These are phyloP conservation scores for Quercus phellos DNA, from an alignment of 331 rosid genomes.

Conservation along the genomic window DNA sequence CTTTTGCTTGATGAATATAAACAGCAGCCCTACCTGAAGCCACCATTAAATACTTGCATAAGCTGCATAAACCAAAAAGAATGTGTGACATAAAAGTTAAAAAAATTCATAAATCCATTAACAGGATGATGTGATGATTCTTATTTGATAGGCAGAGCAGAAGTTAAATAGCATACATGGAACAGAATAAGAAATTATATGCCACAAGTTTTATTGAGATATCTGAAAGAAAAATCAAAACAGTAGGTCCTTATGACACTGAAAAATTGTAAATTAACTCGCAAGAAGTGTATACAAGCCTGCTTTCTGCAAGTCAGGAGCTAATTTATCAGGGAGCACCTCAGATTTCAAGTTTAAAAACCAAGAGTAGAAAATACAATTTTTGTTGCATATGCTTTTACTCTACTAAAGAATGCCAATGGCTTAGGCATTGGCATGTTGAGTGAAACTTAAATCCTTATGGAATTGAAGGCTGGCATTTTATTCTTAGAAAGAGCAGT, in stretches of 20 bases:
- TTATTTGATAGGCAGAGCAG: neutral
- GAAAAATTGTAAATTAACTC: neutral
- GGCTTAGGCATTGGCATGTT: neutral
- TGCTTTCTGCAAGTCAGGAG: neutral
- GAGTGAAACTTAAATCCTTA: neutral
- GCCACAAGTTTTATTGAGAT: neutral
- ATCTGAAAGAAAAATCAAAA: neutral
- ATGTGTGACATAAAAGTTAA: slow-evolving; percentile 1
- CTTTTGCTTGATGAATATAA: slow-evolving; percentile 48
- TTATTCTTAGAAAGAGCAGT: neutral
- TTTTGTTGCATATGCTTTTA: too few species aligned
- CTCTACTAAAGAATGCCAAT: too few species aligned
- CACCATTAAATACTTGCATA: slow-evolving; percentile 90
- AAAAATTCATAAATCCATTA: neutral
- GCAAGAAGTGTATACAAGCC: neutral
- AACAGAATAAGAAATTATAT: neutral
- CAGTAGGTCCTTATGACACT: neutral
- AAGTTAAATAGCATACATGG: neutral
- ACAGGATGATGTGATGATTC: neutral
- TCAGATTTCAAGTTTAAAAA: too few species aligned
- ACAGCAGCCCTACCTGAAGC: slow-evolving; percentile 73
- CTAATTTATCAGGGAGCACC: neutral
- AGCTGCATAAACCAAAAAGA: slow-evolving; percentile 45
- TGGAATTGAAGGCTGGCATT: neutral
- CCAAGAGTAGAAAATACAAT: too few species aligned